phyloP scores from a whole-genome alignment of 208 protist genomes.

The Leishmania martiniquensis region DNA sequence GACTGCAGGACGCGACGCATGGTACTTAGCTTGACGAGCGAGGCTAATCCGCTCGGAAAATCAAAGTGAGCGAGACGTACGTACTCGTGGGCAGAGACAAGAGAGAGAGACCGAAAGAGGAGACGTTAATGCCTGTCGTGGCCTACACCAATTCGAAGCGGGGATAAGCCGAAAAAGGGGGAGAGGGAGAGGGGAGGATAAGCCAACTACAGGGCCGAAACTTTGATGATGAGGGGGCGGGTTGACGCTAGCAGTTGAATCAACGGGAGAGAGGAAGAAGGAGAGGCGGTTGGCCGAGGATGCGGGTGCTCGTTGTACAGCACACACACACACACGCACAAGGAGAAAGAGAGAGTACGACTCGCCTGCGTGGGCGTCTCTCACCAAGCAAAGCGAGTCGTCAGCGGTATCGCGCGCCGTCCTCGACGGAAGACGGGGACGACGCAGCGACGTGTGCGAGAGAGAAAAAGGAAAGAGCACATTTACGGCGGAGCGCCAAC shows the following conservation, averaged over 20 bases:
- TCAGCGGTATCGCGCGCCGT: neutral
- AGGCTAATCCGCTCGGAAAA: neutral
- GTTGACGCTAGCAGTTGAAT: neutral
- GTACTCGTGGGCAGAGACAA: neutral
- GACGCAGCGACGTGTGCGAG: neutral
- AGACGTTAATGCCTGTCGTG: neutral
- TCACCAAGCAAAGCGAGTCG: neutral
- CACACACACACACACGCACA: neutral
- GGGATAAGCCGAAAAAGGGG: neutral
- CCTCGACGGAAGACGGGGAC: neutral
- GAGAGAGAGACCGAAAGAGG: neutral
- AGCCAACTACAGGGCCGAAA: neutral
- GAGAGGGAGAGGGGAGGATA: neutral
- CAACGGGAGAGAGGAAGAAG: neutral
- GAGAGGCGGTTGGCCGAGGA: neutral
- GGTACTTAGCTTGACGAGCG: neutral
- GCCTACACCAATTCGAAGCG: neutral
- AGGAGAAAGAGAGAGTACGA: neutral
- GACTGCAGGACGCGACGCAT: constrained; percentile 21
- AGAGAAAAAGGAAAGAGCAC: neutral
- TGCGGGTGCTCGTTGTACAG: neutral
- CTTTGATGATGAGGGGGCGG: neutral
- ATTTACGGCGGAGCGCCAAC: neutral
- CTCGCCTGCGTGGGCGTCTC: neutral
- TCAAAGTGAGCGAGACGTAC: neutral